Evolutionary conservation across 2,329 filamentous ascomycete genomes (phyloP), one percentile per base, ranked within the genome.

Genomic region (Microascus cirrosus): DNA sequence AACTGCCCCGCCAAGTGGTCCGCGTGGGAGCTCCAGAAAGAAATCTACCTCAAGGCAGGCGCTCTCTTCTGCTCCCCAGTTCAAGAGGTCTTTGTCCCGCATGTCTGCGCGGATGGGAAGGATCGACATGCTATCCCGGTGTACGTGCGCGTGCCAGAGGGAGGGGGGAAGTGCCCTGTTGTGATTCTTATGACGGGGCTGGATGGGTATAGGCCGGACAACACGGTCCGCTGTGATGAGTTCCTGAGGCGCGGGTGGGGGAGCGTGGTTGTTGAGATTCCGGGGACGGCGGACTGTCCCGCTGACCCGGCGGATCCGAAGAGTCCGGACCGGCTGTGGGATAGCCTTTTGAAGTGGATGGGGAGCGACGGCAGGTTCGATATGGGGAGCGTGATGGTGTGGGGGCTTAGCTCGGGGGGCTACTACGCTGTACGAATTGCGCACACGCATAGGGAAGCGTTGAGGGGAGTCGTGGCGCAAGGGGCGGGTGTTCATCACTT

Each of bases 341-440:
- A 76, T 34, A 83, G 80, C 60, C 70, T 88, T 34, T 69, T 89
- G 3, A 77, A 77, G 36, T 88, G 84, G 78, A 72, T 86, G 74
- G 70, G 65, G 1, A 59, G 66, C 2, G 70, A 80, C 55, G 69
- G 72, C 1, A 65, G 72, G 34, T 82, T 87, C 63, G 78, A 88
- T 65, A 79, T 79, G 75, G 63, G 65, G 1, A 76, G 74, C 36
- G 70, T 89, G 8, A 69, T 84, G 60, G 80, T 77, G 53, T 88
- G 85, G 84, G 85, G 85, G 0, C 70, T 88, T 36, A 84, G 80
- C 61, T 76, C 79, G 0, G 85, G 85, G 34, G 85, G 85, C 0
- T 87, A 87, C 73, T 86, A 88, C 69, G 84, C 85, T 22, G 74
- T 84, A 42, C 78, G 85, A 20, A 75, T 82, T n/a, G 84, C 85